Evolutionary conservation across 192 early-diverging fungal species (phyloP).

Genomic region (Coemansia sp.): DNA sequence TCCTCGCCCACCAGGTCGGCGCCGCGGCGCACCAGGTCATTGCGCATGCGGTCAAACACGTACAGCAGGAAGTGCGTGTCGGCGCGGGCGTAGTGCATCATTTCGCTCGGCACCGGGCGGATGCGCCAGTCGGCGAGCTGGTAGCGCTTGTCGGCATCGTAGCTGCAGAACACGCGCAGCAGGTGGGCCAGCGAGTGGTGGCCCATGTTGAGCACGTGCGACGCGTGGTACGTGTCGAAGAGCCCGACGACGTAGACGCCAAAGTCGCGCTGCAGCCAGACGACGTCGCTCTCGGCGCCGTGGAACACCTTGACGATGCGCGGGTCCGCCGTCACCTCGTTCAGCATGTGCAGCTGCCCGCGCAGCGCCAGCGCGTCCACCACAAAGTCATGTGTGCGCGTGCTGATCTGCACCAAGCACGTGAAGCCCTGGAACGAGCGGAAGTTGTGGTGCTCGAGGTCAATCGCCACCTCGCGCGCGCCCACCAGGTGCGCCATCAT

Average conservation of each 20-base stretch:
- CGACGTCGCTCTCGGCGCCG: slow-evolving; percentile 92
- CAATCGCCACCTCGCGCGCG: slow-evolving; percentile 79
- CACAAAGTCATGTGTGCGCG: slow-evolving; percentile 82
- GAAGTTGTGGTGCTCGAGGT: slow-evolving; percentile 95
- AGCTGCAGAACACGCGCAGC: slow-evolving; percentile 70
- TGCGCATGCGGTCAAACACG: slow-evolving; percentile 89
- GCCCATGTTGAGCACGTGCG: slow-evolving; percentile 75
- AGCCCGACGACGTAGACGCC: slow-evolving; percentile 93
- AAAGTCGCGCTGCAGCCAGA: slow-evolving; percentile 97
- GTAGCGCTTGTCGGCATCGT: slow-evolving; percentile 86
- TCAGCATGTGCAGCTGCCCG: slow-evolving; percentile 65
- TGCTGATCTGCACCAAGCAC: slow-evolving; percentile 90
- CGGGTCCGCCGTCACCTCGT: slow-evolving; percentile 84
- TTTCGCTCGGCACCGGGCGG: slow-evolving; percentile 86
- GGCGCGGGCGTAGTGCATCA: slow-evolving; percentile 85
- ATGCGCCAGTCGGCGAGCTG: slow-evolving; percentile 98
- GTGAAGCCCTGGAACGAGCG: slow-evolving; percentile 93
- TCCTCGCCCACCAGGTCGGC: slow-evolving; percentile 37
- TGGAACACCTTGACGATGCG: slow-evolving; percentile 87
- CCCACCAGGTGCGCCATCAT: slow-evolving; percentile 63
- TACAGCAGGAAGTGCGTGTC: slow-evolving; percentile 97
- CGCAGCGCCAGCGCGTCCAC: slow-evolving; percentile 86
- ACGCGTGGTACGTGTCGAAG: slow-evolving; percentile 95
- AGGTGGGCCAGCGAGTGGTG: slow-evolving; percentile 80
- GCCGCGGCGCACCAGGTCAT: slow-evolving; percentile 63